These are phyloP conservation scores for Chlorella vulgaris DNA, from an alignment of 139 green algal species.

Conservation along the genomic window DNA sequence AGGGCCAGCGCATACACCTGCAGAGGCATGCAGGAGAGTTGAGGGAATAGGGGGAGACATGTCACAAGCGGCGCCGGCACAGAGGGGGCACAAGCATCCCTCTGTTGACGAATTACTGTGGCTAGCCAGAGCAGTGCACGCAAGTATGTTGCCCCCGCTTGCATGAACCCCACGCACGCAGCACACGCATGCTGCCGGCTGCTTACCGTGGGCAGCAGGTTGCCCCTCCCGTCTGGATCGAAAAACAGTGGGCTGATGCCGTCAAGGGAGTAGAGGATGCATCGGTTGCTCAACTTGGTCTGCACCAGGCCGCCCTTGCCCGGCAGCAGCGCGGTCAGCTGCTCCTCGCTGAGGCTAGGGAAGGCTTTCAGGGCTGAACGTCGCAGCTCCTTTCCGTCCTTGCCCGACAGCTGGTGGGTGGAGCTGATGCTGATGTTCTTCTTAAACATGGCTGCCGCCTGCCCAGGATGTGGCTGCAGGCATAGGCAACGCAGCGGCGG, in stretches of 20 bases:
- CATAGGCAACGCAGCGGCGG: not conserved
- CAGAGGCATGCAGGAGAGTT: not conserved
- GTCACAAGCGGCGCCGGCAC: too few species aligned
- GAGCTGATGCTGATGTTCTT: conserved; percentile 38
- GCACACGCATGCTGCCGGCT: too few species aligned
- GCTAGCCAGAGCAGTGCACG: too few species aligned
- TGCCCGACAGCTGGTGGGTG: conserved; percentile 36
- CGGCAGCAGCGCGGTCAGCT: conserved; percentile 31
- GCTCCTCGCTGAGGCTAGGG: conserved; percentile 24
- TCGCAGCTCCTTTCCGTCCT: conserved; percentile 46
- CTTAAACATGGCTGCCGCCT: conserved; percentile 42
- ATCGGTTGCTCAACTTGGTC: conserved; percentile 38
- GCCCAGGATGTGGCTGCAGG: not conserved
- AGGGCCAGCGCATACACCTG: conserved; percentile 41
- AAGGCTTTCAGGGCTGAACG: conserved; percentile 18
- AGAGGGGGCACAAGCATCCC: too few species aligned
- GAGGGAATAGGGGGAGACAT: not conserved
- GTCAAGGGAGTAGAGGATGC: conserved; percentile 30
- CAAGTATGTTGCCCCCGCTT: too few species aligned
- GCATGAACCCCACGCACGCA: too few species aligned
- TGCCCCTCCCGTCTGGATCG: conserved; percentile 37
- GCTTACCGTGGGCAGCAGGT: conserved; percentile 46
- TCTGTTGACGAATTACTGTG: too few species aligned
- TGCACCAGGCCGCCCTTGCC: conserved; percentile 18
- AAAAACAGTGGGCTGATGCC: conserved; percentile 47